phyloP scores from a whole-genome alignment of 2,329 filamentous ascomycete species.

The Dactylellina cionopaga region DNA sequence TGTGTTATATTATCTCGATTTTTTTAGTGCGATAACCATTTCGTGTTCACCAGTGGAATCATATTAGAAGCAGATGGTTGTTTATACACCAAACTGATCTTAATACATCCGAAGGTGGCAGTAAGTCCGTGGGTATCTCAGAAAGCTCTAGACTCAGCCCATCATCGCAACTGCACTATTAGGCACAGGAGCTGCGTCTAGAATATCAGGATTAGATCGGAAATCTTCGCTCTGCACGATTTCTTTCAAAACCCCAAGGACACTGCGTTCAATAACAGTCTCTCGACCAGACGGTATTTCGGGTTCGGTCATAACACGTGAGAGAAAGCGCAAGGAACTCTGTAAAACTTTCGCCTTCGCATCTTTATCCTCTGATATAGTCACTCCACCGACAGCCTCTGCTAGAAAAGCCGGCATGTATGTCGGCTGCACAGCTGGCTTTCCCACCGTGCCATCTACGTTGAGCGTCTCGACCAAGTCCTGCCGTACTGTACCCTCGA shows the following conservation, averaged over 20 bases:
- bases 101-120: no score
- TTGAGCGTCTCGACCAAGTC: slow-evolving; percentile 59
- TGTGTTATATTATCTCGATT: no score
- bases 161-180: neutral
- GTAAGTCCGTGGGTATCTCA: no score
- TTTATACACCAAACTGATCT: no score
- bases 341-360: neutral
- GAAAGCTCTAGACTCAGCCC: no score
- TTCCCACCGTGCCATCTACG: slow-evolving; percentile 59
- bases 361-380: neutral
- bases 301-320: neutral
- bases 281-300: neutral
- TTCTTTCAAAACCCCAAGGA: neutral
- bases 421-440: slow-evolving; percentile 60
- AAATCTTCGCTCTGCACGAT: neutral
- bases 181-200: neutral
- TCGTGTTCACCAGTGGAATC: no score
- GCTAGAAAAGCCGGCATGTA: slow-evolving; percentile 59
- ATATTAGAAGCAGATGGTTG: no score
- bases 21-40: no score
- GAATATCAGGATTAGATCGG: neutral
- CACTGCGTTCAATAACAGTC: neutral
- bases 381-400: no score
- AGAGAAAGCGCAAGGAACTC: neutral
- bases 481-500: slow-evolving; percentile 53